A percentile compares a stretch with the other conserved stretches of the same genome.
phyloP scores from a whole-genome alignment of 495 filamentous ascomycete genomes.

The Terfezia claveryi region DNA sequence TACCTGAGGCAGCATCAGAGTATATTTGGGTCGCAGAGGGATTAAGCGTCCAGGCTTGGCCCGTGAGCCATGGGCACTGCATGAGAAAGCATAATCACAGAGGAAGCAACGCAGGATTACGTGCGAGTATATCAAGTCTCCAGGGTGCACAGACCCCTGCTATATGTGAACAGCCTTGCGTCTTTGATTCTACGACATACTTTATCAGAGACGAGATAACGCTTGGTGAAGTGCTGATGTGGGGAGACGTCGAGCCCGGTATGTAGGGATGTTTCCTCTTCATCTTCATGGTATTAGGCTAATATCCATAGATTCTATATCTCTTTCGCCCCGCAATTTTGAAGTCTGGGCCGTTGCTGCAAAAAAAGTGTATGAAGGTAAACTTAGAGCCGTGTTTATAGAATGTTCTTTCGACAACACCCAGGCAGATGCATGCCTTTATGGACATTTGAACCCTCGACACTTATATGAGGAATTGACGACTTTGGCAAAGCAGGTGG shows the following conservation, averaged over 20 bases:
- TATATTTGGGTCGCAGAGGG: slow-evolving; percentile 75
- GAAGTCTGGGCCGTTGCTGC: slow-evolving; percentile 71
- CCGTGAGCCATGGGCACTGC: slow-evolving; percentile 71
- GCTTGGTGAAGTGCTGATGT: slow-evolving; percentile 63
- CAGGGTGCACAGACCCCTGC: background rate
- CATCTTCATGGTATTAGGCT: slow-evolving; percentile 4
- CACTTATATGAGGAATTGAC: slow-evolving; percentile 59
- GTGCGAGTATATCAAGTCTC: slow-evolving; percentile 7
- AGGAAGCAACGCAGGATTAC: slow-evolving; percentile 25
- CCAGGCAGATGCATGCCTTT: slow-evolving; percentile 50
- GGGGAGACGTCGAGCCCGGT: slow-evolving; percentile 76
- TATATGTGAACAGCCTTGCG: slow-evolving; percentile 26
- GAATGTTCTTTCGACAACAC: slow-evolving; percentile 80
- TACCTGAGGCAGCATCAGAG: slow-evolving; percentile 75
- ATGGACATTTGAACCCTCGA: slow-evolving; percentile 67
- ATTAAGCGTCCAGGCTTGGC: slow-evolving; percentile 51
- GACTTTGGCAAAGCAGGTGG: slow-evolving; percentile 45
- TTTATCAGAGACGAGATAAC: slow-evolving; percentile 58
- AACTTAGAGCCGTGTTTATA: slow-evolving; percentile 64
- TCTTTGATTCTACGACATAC: slow-evolving; percentile 69
- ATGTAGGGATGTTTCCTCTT: background rate
- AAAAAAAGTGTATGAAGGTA: slow-evolving; percentile 46
- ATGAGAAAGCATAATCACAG: slow-evolving; percentile 47
- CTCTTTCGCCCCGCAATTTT: slow-evolving; percentile 53
- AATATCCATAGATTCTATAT: slow-evolving; percentile 38